Evolutionary conservation across 1,284 basidiomycete species (phyloP).

Genomic region (Trichosporon ovoides): DNA sequence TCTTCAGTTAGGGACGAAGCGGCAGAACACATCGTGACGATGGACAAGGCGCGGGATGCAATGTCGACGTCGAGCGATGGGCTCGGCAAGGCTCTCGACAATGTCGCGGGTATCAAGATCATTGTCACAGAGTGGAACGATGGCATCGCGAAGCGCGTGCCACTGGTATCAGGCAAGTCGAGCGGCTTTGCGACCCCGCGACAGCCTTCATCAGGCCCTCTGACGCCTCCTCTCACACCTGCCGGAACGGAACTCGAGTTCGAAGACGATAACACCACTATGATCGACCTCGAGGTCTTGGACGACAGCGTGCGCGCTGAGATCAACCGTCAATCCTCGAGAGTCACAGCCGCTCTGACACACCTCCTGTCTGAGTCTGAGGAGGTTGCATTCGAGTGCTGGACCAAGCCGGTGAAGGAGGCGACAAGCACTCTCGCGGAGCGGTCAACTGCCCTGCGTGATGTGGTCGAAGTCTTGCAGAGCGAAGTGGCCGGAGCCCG

Average conservation of each 20-base stretch:
- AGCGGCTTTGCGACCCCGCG: background rate
- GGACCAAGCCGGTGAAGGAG: slow-evolving; percentile 10
- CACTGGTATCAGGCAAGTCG: slow-evolving; percentile 9
- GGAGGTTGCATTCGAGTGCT: slow-evolving; percentile 10
- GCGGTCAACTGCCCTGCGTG: background rate
- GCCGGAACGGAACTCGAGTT: slow-evolving; percentile 1
- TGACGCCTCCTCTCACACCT: slow-evolving; percentile 19
- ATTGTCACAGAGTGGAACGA: slow-evolving; percentile 12
- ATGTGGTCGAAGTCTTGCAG: background rate
- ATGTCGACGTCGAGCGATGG: background rate
- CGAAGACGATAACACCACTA: background rate
- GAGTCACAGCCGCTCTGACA: slow-evolving; percentile 58
- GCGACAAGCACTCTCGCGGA: background rate
- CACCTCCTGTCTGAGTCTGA: slow-evolving; percentile 14
- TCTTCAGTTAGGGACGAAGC: slow-evolving; percentile 17
- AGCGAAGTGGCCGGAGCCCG: background rate
- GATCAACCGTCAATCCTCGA: slow-evolving; percentile 62
- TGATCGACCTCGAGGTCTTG: slow-evolving; percentile 57
- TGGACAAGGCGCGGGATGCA: slow-evolving; percentile 26
- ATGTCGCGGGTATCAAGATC: background rate
- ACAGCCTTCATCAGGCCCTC: slow-evolving; percentile 5
- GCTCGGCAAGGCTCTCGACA: no score
- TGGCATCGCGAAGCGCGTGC: slow-evolving; percentile 7
- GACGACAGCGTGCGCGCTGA: slow-evolving; percentile 65
- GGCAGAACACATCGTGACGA: slow-evolving; percentile 15